Evolutionary conservation across 1,284 basidiomycete genomes (phyloP), one percentile per base, ranked within the genome.

Genomic region (Ceratobasidium sp.): DNA sequence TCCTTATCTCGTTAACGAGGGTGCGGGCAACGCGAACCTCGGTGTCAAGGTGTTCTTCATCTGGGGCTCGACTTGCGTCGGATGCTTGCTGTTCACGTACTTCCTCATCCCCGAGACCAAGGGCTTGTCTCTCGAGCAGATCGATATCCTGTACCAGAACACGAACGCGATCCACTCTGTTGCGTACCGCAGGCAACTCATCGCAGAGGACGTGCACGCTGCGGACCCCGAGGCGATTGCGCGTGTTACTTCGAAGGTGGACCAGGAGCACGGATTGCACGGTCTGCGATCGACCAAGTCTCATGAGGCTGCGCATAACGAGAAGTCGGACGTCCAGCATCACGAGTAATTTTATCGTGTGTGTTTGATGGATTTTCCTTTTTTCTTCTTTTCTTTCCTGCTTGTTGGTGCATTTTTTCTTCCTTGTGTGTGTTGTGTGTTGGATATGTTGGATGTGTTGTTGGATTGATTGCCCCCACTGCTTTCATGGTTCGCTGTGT

Each of bases 1-100:
- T 0, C 94, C 94, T 7, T 95, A 91, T 86, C 87, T 95, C 76
- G 93, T 95, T 78, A 71, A 71, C 54, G 19, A 36, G 5, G 67
- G 67, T 4, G 9, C 36, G 1, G 67, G 67, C 41, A 71, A 71
- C 27, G 67, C 67, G 44, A 89, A 90, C 79, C 89, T 95, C 66
- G 86, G 89, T 62, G 87, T 89, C 69, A 94, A 93, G 83, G 94
- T 97, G 79, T 97, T 96, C 90, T 97, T 95, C 87, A 87, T 97
- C 82, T 96, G 95, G 94, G 93, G 93, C 74, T 85, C 89, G 67
- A 90, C 89, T 24, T 93, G 91, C 82, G 81, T 86, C 74, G 87
- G 88, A 80, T 91, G 89, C 82, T 82, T 91, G 81, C 75, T 94
- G 79, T 95, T 94, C 86, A 88, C 91, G 19, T 93, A 90, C 86